A percentile compares a stretch with the other conserved stretches of the same genome.
phyloP scores from a whole-genome alignment of 129 eudicot species.

The Flaveria bidentis region DNA sequence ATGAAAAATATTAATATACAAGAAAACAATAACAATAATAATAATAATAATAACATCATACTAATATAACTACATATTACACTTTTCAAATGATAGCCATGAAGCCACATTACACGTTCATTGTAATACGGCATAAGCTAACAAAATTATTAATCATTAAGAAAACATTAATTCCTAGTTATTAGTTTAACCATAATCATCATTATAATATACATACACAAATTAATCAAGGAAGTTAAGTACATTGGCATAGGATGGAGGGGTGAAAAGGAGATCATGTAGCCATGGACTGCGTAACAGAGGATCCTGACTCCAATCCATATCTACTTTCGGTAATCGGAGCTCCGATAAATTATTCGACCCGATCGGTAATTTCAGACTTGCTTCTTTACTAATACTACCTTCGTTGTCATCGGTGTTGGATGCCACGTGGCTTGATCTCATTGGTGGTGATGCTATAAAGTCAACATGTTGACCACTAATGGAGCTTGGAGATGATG shows the following conservation, averaged over 20 bases:
- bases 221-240: conserved; percentile 40
- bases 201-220: background rate
- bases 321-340: conserved; percentile 51
- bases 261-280: conserved; percentile 45
- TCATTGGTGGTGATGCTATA: conserved; percentile 1
- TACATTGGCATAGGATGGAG: conserved; percentile 47
- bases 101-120: too few relatives aligned
- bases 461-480: conserved; percentile 37
- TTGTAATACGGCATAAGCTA: background rate
- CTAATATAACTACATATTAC: too few relatives aligned
- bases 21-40: too few relatives aligned
- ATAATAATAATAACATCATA: too few relatives aligned
- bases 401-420: conserved; percentile 13
- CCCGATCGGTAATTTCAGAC: conserved; percentile 43
- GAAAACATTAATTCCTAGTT: too few relatives aligned
- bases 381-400: background rate
- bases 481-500: conserved; percentile 33
- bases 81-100: too few relatives aligned
- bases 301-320: conserved; percentile 62
- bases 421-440: conserved; percentile 19
- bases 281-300: conserved; percentile 77
- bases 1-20: too few relatives aligned
- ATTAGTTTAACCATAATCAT: background rate
- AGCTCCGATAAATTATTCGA: conserved; percentile 46
- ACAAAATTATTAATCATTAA: background rate